Conservation (phyloP, 345 rosid genomes). For the Noccaea bulbosa region DNA sequence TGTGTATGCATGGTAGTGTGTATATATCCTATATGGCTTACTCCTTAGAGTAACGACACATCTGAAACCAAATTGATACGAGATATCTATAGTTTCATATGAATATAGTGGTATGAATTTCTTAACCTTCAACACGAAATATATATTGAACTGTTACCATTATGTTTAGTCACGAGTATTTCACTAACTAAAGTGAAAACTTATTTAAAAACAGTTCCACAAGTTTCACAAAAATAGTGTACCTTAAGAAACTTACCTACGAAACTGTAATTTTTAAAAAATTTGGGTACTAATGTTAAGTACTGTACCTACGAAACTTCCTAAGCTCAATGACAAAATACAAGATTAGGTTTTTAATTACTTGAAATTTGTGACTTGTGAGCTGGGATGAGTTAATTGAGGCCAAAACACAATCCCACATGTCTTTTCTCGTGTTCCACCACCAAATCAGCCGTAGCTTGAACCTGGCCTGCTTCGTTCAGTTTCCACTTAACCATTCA, state of each 20-base stretch:
- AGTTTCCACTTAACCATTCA: slow-evolving; percentile 28
- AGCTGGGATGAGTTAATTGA: not conserved
- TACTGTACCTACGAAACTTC: slow-evolving; percentile 10
- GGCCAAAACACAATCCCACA: slow-evolving; percentile 43
- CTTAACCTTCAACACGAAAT: not conserved
- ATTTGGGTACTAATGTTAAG: too few species aligned
- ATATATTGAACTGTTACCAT: not conserved
- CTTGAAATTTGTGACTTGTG: slow-evolving; percentile 18
- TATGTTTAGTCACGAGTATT: not conserved
- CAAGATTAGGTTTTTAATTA: not conserved
- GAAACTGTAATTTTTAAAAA: not conserved
- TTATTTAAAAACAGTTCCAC: not conserved
- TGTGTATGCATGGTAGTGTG: not conserved
- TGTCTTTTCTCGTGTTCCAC: slow-evolving; percentile 44
- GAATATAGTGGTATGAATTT: slow-evolving; percentile 1
- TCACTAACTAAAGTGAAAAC: not conserved
- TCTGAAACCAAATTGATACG: not conserved
- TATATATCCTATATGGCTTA: not conserved
- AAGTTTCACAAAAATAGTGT: not conserved
- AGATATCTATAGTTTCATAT: not conserved
- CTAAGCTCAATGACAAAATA: not conserved
- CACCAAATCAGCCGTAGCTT: slow-evolving; percentile 35
- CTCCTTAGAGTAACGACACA: not conserved
- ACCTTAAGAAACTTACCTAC: not conserved
- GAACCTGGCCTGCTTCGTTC: slow-evolving; percentile 36